Base-by-base conservation (phyloP, 78 protist genomes). In the Monosiga brevicollis region DNA sequence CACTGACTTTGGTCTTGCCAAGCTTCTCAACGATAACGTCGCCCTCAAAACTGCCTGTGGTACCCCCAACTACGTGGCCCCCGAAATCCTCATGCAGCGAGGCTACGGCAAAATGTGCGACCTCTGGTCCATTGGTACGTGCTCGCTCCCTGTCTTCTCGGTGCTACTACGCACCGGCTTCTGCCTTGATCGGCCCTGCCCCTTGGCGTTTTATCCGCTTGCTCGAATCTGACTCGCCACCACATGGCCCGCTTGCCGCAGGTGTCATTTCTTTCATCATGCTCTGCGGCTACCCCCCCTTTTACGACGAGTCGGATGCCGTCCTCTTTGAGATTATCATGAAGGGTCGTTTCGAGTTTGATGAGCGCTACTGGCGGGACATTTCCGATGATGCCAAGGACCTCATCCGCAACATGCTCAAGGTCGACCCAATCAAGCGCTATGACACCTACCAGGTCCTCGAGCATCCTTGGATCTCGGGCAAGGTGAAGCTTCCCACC, bases 251-350 rank as follows among this genome's bases (percentile, higher is more conserved):
- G n/a, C n/a, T n/a, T n/a, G n/a, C n/a, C n/a, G n/a, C n/a, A n/a
- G n/a, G 97, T 74, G 95, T 91, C 36, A 85, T 94, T 26, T 73
- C 90, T 29, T 91, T 90, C 90, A 90, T 91, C 24, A 82, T 93
- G 71, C 89, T 94, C 62, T 89, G 94, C 84, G 96, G 97, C 25
- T 91, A 89, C 87, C 93, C 97, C 24, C 97, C 97, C 32, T 95
- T 95, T 82, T 91, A 89, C 74, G 93, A 91, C 36, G 92, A 86
- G 34, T 88, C 84, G 54, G 91, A 88, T 37, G 88, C 92, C 38
- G 92, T 76, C 73, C 86, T 96, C n/a, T 93, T 94, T 79, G 83
- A 89, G 87, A 83, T 87, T 80, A 97, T 97, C 79, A 78, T 91
- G 73, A 84, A 85, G 76, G 93, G 95, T 78, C 86, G 86, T 72